Evolutionary conservation across 176 grass and related monocot genomes (phyloP), one percentile per base, ranked within the genome.

Genomic region (Carex parvula): DNA sequence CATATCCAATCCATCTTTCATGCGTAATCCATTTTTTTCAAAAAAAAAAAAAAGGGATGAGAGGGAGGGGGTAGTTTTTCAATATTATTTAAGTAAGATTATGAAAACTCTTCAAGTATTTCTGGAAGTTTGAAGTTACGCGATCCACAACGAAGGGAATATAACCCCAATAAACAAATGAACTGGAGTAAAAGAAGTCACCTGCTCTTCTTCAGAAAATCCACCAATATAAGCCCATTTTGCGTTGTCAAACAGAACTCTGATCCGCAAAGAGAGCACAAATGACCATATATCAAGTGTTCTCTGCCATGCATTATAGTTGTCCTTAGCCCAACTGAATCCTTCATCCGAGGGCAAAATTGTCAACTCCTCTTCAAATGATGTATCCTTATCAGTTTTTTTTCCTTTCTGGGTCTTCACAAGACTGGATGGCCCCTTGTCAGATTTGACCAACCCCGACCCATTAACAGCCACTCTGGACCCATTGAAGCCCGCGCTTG

Each of bases 291-390:
- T 90, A 87, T 98, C 92, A 37, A 80, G 39, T 29, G 89, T 92
- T 87, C 95, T 93, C 78, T 98, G 95, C 87, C 81, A 89, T 18
- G 89, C 80, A 84, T 90, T 98, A 68, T 98, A 98, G 79, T 83
- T 94, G 30, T 94, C 91, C 83, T 98, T 94, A 33, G 95, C 89
- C 95, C 95, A 98, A 77, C 92, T 98, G 76, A 98, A 98, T 58
- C 92, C 89, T 71, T 98, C 95, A 17, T 98, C 95, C 50, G 95
- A 98, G 59, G 95, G 95, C 80, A 98, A 86, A 89, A 98, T 58
- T 87, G 84, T 98, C 69, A 98, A 80, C 70, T 98, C 92, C 72
- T 91, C 90, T 70, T 84, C 84, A 78, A 94, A 88, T 5, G 84
- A 77, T 54, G 32, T n/a, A 53, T 85, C 74, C 73, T 88, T 85